Base-by-base conservation (phyloP, 495 filamentous ascomycete species). In the Aspergillus leporis region DNA sequence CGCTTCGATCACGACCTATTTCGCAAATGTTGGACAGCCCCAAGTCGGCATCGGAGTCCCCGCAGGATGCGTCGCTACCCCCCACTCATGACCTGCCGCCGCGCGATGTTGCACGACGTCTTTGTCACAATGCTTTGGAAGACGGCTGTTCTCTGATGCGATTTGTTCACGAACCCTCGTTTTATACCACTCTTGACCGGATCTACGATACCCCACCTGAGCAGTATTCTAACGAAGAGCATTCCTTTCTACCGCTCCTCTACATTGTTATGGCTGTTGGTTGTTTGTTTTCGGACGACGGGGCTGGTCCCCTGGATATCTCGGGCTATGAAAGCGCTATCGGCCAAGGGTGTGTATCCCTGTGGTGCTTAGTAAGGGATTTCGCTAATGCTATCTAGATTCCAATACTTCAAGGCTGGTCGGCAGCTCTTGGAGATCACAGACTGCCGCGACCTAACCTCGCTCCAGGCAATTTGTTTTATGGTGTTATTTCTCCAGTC, bases 401-500 rank as follows among this genome's bases (percentile, higher is more conserved):
- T 89, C 63, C 90, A 91, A 77, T 97, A 91, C 69, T 97, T 93
- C 73, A 87, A 83, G 65, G 82, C 86, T 9, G 87, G 91, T 8
- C 87, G 91, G 28, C 83, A 90, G 55, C 76, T 97, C 60, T 79
- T 94, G 59, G 93, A 98, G 66, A 87, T 97, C 60, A 95, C 93
- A 4, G 91, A 97, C 64, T 96, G 92, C 61, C 85, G 92, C 59
- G 93, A 97, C 72, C 78, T 98, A 47, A 82, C 75, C 13, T 92
- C 91, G 3, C 78, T 98, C 16, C 93, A 98, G 68, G 88, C 90
- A 0, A 84, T 97, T 28, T 77, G 96, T 25, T 95, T 92, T 76
- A 95, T 96, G 89, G 89, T 96, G 43, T 75, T 97, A 1, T 98
- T 97, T 68, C 79, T 98, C 0, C 93, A 98, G 58, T 90, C 89